Percentiles rank a stretch among this genome's conserved stretches.
These are phyloP conservation scores for Acer negundo DNA, from an alignment of 345 rosid species.

Conservation along the genomic window DNA sequence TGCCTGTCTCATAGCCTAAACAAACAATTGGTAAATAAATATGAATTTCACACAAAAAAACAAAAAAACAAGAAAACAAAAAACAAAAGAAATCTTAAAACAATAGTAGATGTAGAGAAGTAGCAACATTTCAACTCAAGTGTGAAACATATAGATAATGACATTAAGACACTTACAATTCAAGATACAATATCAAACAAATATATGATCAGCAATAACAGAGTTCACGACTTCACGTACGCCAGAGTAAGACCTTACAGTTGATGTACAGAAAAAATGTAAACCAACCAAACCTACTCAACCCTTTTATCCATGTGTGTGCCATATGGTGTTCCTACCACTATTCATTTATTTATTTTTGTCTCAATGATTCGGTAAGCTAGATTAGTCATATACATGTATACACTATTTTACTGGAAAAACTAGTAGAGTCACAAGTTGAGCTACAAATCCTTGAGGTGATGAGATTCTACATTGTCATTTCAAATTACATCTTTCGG, in stretches of 20 bases:
- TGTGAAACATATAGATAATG: background rate
- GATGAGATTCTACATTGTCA: background rate
- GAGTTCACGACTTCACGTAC: background rate
- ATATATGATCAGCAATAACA: background rate
- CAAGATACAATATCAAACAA: background rate
- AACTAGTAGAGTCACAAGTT: no score
- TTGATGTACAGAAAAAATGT: background rate
- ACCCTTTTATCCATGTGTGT: background rate
- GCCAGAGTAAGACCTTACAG: background rate
- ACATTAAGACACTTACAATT: background rate
- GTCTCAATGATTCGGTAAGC: no score
- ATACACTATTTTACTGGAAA: no score
- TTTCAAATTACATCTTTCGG: background rate
- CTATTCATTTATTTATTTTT: no score
- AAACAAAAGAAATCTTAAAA: background rate
- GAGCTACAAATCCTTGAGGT: background rate
- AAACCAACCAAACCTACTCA: background rate
- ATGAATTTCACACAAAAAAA: background rate
- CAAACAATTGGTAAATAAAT: background rate
- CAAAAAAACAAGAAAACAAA: background rate
- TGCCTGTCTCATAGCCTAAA: conserved; percentile 60
- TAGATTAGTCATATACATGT: no score
- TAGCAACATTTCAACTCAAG: background rate
- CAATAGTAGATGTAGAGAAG: background rate
- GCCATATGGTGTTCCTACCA: background rate